Evolutionary conservation across 176 grass and related monocot genomes (phyloP).

Genomic region (Aechmea fasciata): DNA sequence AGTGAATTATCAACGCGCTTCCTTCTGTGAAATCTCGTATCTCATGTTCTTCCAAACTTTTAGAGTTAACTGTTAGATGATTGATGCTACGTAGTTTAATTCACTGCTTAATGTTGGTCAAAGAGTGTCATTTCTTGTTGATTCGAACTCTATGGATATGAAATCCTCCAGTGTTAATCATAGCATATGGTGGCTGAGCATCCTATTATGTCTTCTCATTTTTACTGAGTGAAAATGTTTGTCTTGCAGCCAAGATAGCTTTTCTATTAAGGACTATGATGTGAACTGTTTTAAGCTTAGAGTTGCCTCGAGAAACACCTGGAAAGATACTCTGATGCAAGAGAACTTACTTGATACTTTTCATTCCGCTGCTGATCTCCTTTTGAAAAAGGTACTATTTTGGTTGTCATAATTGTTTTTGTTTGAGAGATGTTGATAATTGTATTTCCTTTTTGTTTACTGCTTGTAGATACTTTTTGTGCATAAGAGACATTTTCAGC

Average conservation of each 20-base stretch:
- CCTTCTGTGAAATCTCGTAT: not conserved
- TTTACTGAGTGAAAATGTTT: not conserved
- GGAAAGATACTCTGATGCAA: slow-evolving; percentile 42
- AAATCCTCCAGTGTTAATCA: not conserved
- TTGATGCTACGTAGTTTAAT: too few species aligned
- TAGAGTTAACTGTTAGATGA: too few species aligned
- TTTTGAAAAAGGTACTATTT: slow-evolving; percentile 71
- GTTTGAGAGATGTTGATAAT: slow-evolving; percentile 14
- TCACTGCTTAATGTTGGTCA: too few species aligned
- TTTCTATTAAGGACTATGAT: slow-evolving; percentile 54
- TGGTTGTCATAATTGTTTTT: slow-evolving; percentile 16
- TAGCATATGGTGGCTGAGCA: not conserved
- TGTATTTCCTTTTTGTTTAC: slow-evolving; percentile 14
- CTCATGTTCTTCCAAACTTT: too few species aligned
- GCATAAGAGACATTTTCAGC: slow-evolving; percentile 65
- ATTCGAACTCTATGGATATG: too few species aligned
- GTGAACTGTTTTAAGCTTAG: slow-evolving; percentile 60
- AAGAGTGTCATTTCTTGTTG: too few species aligned
- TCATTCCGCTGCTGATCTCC: slow-evolving; percentile 50
- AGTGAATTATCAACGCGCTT: slow-evolving; percentile 3
- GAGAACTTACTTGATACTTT: slow-evolving; percentile 45
- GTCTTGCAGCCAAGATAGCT: slow-evolving; percentile 40
- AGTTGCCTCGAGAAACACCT: slow-evolving; percentile 61
- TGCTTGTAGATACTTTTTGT: slow-evolving; percentile 56
- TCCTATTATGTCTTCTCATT: not conserved